These are phyloP conservation scores for Saccharomycopsis sp. DNA, from an alignment of 805 yeast species.

Conservation along the genomic window DNA sequence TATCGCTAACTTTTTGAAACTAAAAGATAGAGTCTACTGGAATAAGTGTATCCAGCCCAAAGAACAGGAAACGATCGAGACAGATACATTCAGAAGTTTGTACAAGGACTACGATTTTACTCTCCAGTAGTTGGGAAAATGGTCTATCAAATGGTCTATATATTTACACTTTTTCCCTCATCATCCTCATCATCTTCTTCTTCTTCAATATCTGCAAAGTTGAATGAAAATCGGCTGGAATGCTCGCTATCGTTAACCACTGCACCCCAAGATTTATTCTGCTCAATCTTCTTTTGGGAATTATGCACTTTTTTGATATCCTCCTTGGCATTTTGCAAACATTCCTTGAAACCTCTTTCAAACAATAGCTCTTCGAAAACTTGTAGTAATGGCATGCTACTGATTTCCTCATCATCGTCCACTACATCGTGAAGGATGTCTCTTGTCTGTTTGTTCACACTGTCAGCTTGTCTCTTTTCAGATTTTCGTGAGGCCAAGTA, in stretches of 20 bases:
- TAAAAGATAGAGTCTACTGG: conserved; percentile 60
- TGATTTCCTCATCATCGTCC: conserved; percentile 11
- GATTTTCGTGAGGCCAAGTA: too few relatives aligned
- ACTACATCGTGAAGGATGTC: conserved; percentile 2
- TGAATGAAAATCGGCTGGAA: too few relatives aligned
- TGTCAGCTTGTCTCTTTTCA: background rate
- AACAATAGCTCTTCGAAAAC: conserved; percentile 45
- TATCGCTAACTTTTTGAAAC: conserved; percentile 50
- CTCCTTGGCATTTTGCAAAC: conserved; percentile 30
- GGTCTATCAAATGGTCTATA: too few relatives aligned
- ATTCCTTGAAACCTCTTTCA: conserved; percentile 30
- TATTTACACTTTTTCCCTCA: too few relatives aligned
- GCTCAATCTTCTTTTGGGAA: too few relatives aligned
- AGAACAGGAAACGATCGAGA: conserved; percentile 54
- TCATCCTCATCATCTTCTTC: too few relatives aligned
- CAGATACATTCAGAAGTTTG: conserved; percentile 48
- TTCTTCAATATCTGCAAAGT: too few relatives aligned
- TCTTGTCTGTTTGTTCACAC: background rate
- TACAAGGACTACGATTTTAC: conserved; percentile 47
- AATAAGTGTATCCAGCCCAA: conserved; percentile 60
- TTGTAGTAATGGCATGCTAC: conserved; percentile 50
- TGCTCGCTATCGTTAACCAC: too few relatives aligned
- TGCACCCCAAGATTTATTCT: too few relatives aligned
- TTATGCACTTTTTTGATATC: conserved; percentile 28
- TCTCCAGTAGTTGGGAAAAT: background rate